Percentiles rank a stretch among this genome's conserved stretches.
These are phyloP conservation scores for Taphrina betulina DNA, from an alignment of 1,139 yeast genomes.

Conservation along the genomic window DNA sequence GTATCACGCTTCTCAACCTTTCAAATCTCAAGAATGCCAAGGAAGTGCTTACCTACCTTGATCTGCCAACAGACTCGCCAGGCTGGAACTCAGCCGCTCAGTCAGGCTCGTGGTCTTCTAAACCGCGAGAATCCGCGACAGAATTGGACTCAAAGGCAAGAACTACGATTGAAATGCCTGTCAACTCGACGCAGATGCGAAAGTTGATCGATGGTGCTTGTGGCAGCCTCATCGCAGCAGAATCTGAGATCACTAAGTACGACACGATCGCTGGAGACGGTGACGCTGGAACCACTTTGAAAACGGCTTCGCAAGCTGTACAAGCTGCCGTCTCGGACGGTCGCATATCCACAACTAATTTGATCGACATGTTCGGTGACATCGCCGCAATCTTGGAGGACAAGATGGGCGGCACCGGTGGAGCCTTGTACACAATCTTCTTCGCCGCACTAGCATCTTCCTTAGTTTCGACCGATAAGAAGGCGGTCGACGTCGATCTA, in stretches of 20 bases:
- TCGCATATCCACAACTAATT: conserved; percentile 51
- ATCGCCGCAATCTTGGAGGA: conserved; percentile 77
- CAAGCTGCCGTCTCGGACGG: conserved; percentile 52
- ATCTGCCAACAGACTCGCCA: conserved; percentile 47
- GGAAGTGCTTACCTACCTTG: conserved; percentile 46
- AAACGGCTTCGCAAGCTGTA: conserved; percentile 69
- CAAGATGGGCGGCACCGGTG: conserved; percentile 96
- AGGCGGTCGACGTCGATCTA: conserved; percentile 44
- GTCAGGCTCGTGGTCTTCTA: background rate
- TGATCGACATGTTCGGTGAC: conserved; percentile 55
- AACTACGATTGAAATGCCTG: conserved; percentile 3
- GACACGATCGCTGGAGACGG: conserved; percentile 96
- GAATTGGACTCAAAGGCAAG: conserved; percentile 6
- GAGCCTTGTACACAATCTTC: conserved; percentile 85
- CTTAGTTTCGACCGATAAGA: conserved; percentile 43
- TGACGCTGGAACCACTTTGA: conserved; percentile 82
- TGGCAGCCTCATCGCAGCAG: conserved; percentile 48
- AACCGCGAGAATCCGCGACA: conserved; percentile 11
- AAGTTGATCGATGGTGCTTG: conserved; percentile 25
- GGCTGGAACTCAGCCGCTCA: conserved; percentile 45
- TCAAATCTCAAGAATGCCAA: conserved; percentile 44
- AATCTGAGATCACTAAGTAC: conserved; percentile 77
- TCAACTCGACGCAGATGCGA: conserved; percentile 14
- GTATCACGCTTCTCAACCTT: conserved; percentile 52
- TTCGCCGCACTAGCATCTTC: conserved; percentile 65